Conservation (phyloP, 129 eudicot species). For the Erigeron canadensis region DNA sequence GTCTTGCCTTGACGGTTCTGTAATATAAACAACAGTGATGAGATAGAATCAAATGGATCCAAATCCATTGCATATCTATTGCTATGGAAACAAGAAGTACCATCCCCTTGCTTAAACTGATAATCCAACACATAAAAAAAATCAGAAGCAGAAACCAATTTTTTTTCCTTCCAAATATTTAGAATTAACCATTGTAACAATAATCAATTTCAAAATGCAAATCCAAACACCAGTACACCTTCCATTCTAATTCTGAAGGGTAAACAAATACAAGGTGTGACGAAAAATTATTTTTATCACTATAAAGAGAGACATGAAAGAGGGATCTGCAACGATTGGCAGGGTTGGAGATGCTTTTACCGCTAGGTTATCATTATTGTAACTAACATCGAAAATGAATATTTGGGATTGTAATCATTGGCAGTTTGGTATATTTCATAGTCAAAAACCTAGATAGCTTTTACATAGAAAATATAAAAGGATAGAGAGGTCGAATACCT, state of each 20-base stretch:
- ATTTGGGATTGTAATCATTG: neutral
- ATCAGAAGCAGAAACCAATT: too few relatives aligned
- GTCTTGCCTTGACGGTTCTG: slow-evolving; percentile 90
- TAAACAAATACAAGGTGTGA: neutral
- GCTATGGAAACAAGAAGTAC: neutral
- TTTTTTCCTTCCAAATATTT: too few relatives aligned
- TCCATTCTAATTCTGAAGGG: neutral
- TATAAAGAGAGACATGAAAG: neutral
- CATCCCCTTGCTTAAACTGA: neutral
- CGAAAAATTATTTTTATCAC: neutral
- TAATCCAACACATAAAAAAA: too few relatives aligned
- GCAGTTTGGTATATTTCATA: neutral
- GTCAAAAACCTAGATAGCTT: neutral
- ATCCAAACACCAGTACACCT: too few relatives aligned
- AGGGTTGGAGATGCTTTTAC: neutral
- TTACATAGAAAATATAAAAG: neutral
- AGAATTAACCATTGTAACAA: too few relatives aligned
- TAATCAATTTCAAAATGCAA: too few relatives aligned
- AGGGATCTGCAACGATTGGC: neutral
- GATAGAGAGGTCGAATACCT: slow-evolving; percentile 41
- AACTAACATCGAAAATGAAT: neutral
- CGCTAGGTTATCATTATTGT: neutral
- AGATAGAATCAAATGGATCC: neutral
- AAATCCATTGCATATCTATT: neutral
- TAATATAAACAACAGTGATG: slow-evolving; percentile 17